Base-by-base conservation (phyloP, 345 rosid species). In the Carallia brachiata region DNA sequence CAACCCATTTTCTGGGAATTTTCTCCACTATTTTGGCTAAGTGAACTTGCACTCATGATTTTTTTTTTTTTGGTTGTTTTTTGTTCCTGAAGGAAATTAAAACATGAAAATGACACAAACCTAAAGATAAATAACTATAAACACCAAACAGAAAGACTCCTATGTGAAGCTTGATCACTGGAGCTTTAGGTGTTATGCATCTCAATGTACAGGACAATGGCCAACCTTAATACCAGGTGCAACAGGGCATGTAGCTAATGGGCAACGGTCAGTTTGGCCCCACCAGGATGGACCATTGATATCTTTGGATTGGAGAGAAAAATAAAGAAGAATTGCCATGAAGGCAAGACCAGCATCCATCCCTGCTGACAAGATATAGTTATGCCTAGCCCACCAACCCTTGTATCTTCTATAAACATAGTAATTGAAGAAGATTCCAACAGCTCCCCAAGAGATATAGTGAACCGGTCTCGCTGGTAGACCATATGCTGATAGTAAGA, bases 271-370 rank as follows among this genome's bases (percentile, higher is more conserved):
- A 27, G 15, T 30, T 19, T 30, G 15, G 2, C 60, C 60, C 60
- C 60, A 56, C 60, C 60, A 56, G 15, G 31, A 9, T 56, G 60
- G 60, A 23, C 73, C 73, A 27, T 62, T 62, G 1, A 62, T 62
- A 15, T 40, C 40, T 9, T 16, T 36, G 28, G 63, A 5, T 6
- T 54, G 37, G 28, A 52, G 68, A 7, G 67, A 9, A 6, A 36
- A 37, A 39, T 12, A 61, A 16, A 58, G 44, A 17, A 70, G 27
- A 1, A 62, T 19, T 36, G n/a, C 52, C 17, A 52, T n/a, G 28
- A 62, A 62, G 34, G 62, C 73, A 70, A 53, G 12, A 12, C 67
- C 73, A 13, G 63, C 6, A 15, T 70, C 74, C 10, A 62, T 40
- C 3, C 37, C 61, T 2, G 63, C 1, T 17, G 60, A 56, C n/a